Percentiles rank a stretch among this genome's conserved stretches.
These are phyloP conservation scores for Collybiopsis confluens DNA, from an alignment of 768 basidiomycete species.

Conservation along the genomic window DNA sequence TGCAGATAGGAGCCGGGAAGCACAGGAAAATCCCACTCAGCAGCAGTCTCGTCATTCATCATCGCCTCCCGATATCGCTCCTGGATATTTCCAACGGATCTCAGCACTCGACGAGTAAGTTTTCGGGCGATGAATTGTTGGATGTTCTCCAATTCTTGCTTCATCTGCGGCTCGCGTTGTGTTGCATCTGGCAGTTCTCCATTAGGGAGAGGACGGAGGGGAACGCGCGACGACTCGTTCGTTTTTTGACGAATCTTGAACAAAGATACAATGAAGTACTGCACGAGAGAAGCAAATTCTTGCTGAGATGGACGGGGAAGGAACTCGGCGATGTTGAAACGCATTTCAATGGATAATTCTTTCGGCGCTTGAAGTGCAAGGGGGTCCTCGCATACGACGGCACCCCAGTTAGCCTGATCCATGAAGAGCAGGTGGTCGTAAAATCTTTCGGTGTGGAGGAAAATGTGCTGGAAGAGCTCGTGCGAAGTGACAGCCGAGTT, in stretches of 20 bases:
- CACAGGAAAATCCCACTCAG: conserved; percentile 74
- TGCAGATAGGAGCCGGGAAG: conserved; percentile 84
- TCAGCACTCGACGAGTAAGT: conserved; percentile 78
- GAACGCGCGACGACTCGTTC: conserved; percentile 57
- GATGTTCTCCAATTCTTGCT: conserved; percentile 63
- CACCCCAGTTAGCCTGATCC: conserved; percentile 91
- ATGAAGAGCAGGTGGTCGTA: conserved; percentile 95
- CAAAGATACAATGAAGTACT: conserved; percentile 82
- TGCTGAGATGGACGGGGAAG: conserved; percentile 78
- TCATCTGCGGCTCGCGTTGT: conserved; percentile 63
- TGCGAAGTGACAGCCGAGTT: conserved; percentile 90
- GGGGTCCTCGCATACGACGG: conserved; percentile 81
- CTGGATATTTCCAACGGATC: conserved; percentile 58
- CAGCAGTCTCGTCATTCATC: conserved; percentile 47
- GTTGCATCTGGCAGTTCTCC: conserved; percentile 60
- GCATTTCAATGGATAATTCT: conserved; percentile 71
- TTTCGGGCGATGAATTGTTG: conserved; percentile 75
- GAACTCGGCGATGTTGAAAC: conserved; percentile 91
- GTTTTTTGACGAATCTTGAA: conserved; percentile 69
- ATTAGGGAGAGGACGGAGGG: conserved; percentile 64
- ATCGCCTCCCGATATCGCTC: conserved; percentile 58
- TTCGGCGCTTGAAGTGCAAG: conserved; percentile 63
- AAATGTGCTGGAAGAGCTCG: conserved; percentile 92
- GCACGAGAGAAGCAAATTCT: conserved; percentile 69
- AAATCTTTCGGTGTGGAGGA: conserved; percentile 79